Base-by-base conservation (phyloP, 2,329 filamentous ascomycete species). In the Aspergillus quadricinctus region DNA sequence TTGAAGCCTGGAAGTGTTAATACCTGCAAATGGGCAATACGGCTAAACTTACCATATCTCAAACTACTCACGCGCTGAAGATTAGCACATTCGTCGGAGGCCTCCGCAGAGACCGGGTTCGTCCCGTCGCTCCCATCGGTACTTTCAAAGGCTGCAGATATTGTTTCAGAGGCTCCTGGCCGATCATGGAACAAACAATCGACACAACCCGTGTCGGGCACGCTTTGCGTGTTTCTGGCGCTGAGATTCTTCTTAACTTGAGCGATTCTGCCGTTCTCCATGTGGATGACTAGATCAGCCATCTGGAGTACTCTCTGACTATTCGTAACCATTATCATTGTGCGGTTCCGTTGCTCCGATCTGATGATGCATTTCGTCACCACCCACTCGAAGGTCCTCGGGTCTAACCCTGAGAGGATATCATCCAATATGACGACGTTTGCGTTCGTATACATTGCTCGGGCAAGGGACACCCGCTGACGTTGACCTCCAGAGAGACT, bases 401-500 rank as follows among this genome's bases (percentile, higher is more conserved):
- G 28, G 40, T 60, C 57, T n/a, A 60, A 28, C 3, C 55, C 57
- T 10, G 53, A 60, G 10, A 60, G 37, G 10, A 55, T 31, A 54
- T 85, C 83, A 58, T 85, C 83, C 1, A 85, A 76, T 0, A 85
- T 72, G 21, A 84, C 69, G 3, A 84, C 70, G 2, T 80, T 73
- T 0, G 82, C 76, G 56, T 80, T 80, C 1, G 81, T 83, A 65
- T 84, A 85, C 2, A 85, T 66, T 5, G 82, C 80, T 55, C 83
- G 75, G 2, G 83, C 83, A 35, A 85, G 66, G 10, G 81, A 79
- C 46, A 87, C 82, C 6, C 84, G 78, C 0, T 83, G 83, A 58
- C 81, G 83, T 59, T 87, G 84, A 0, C 84, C 84, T 3, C 84
- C 84, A 0, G 83, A 86, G 0, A 87, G 74, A 1, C 83, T 83